Evolutionary conservation across 768 basidiomycete species (phyloP), one percentile per base, ranked within the genome.

Genomic region (Glaciozyma martinii): DNA sequence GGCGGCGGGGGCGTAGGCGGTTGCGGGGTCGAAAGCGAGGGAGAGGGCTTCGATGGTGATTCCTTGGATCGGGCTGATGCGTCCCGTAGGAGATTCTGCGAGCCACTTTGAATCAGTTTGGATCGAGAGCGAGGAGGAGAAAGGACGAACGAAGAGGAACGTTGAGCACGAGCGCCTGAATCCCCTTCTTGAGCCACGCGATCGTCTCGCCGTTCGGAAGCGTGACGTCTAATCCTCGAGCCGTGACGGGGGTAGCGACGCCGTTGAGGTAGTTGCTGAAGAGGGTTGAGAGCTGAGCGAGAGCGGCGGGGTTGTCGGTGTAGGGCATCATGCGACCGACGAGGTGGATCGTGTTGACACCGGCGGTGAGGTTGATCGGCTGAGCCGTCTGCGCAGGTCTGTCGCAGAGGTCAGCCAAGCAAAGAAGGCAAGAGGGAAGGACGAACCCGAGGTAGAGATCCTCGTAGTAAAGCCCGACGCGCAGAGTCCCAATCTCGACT

Each of bases 181-280:
- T 74, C 10, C 85, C 87, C 60, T 78, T 74, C 63, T 80, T 85
- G 21, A 89, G 81, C 87, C 87, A 89, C 12, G 82, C 82, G 62
- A 88, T 81, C 7, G 76, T 71, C 18, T 81, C 76, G 32, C 82
- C 82, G 73, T 86, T 84, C 5, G 76, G 56, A 66, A 85, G 85
- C 5, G 81, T 73, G 15, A 85, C 84, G 27, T 84, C 84, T 57
- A 77, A 74, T 21, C 86, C 87, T 18, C 76, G 78, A 2, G 86
- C 87, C 62, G 83, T 72, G 44, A 88, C 84, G 5, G 77, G 80
- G 5, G 85, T 83, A 23, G 70, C 74, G 29, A 82, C 81, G 29
- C 84, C 80, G 71, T 89, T 88, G 67, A 89, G 77, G 72, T 86
- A 88, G 55, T 82, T 81, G 21, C 85, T 86, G 75, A 88, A 88